Evolutionary conservation across 768 basidiomycete species (phyloP).

Genomic region (Rhizopogon sp.): DNA sequence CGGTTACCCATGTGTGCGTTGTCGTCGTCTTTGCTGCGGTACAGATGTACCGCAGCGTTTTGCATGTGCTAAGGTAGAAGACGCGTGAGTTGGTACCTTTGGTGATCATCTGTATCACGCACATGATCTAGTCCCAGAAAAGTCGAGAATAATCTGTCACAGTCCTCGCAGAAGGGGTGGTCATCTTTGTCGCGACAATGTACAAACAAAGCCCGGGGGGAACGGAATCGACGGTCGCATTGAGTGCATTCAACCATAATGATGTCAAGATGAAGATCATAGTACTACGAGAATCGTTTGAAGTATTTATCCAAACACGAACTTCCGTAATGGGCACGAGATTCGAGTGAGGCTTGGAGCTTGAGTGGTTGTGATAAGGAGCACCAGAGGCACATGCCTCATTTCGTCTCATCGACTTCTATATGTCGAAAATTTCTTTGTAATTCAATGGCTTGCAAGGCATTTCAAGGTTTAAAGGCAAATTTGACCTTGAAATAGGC

Average conservation of each 20-base stretch:
- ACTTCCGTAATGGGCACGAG: not conserved
- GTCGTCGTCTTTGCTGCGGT: not conserved
- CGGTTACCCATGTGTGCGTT: no score
- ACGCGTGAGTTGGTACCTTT: not conserved
- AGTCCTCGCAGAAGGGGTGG: constrained; percentile 15
- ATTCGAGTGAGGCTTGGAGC: no score
- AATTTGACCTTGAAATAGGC: no score
- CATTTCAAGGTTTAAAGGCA: no score
- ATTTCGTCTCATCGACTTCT: no score
- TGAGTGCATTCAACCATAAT: not conserved
- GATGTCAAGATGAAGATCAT: not conserved
- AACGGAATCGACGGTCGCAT: not conserved
- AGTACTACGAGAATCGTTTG: no score
- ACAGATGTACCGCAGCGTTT: not conserved
- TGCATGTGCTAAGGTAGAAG: not conserved
- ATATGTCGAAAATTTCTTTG: no score
- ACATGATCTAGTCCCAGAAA: constrained; percentile 11
- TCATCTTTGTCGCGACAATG: constrained; percentile 15
- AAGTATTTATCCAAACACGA: not conserved
- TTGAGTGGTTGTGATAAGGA: no score
- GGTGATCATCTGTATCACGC: not conserved
- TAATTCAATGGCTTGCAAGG: no score
- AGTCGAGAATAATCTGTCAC: constrained; percentile 14
- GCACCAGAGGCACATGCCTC: no score
- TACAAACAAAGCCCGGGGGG: constrained; percentile 10